Percentiles rank a stretch among this genome's conserved stretches.
Conservation (phyloP, 805 yeast genomes). For the Saturnispora dispora region DNA sequence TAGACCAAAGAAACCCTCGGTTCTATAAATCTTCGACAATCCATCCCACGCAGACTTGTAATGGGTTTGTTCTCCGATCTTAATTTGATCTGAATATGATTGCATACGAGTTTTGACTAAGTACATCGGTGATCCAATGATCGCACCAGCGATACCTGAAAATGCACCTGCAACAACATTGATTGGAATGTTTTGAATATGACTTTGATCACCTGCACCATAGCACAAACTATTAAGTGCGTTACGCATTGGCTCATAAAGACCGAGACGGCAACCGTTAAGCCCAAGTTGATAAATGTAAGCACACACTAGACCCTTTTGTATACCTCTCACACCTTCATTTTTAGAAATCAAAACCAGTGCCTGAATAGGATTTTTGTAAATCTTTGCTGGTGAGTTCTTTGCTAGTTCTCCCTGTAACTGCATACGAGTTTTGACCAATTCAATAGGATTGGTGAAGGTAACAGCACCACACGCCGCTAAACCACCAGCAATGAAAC, state of each 20-base stretch:
- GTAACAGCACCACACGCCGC: constrained; percentile 99
- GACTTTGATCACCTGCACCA: constrained; percentile 41
- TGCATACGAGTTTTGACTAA: constrained; percentile 95
- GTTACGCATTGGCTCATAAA: constrained; percentile 81
- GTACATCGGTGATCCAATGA: constrained; percentile 84
- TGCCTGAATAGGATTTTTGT: constrained; percentile 84
- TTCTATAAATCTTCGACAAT: constrained; percentile 44
- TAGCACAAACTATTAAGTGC: constrained; percentile 44
- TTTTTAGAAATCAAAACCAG: constrained; percentile 56
- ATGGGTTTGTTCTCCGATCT: constrained; percentile 88
- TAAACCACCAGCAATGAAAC: constrained; percentile 81
- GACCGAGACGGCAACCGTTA: constrained; percentile 90
- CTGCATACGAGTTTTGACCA: constrained; percentile 94
- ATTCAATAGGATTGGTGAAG: constrained; percentile 90
- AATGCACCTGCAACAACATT: constrained; percentile 74
- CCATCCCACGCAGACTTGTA: constrained; percentile 68
- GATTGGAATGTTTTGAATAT: constrained; percentile 41
- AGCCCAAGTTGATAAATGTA: constrained; percentile 84
- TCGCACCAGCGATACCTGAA: constrained; percentile 85
- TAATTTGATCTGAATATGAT: constrained; percentile 58
- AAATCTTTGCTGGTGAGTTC: constrained; percentile 40
- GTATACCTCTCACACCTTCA: constrained; percentile 84
- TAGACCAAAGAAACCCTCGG: constrained; percentile 71
- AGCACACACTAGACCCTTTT: constrained; percentile 84
- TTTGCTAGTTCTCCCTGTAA: constrained; percentile 83